These are phyloP conservation scores for Boletus eberwhitei DNA, from an alignment of 768 basidiomycete genomes.

Conservation along the genomic window DNA sequence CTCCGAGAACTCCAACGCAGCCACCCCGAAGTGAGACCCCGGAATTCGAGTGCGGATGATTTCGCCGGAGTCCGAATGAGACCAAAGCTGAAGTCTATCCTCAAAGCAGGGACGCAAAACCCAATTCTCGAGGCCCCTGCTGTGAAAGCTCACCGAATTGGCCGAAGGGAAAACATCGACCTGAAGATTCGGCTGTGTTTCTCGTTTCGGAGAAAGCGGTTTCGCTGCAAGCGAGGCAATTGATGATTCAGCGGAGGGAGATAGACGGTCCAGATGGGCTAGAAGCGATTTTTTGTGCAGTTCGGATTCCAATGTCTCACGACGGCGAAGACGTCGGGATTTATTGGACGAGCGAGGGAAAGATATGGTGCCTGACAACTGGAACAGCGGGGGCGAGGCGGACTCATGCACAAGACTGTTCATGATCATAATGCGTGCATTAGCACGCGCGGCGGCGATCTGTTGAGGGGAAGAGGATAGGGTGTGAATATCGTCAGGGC, in stretches of 20 bases:
- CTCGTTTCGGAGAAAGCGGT: constrained; percentile 24
- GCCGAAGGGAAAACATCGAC: constrained; percentile 22
- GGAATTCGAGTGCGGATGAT: constrained; percentile 38
- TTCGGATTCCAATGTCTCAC: constrained; percentile 40
- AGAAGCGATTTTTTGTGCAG: constrained; percentile 53
- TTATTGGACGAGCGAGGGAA: constrained; percentile 60
- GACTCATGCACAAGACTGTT: constrained; percentile 42
- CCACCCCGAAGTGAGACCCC: constrained; percentile 55
- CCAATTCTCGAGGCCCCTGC: constrained; percentile 66
- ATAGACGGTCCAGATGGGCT: constrained; percentile 40
- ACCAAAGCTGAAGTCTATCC: constrained; percentile 59
- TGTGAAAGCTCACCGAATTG: constrained; percentile 27
- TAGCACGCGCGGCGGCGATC: constrained; percentile 33
- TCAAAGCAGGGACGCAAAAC: constrained; percentile 72
- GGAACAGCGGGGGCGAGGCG: constrained; percentile 49
- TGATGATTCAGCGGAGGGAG: constrained; percentile 39
- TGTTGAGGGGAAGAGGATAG: constrained; percentile 24
- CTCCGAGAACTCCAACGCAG: constrained; percentile 70
- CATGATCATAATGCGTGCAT: constrained; percentile 41
- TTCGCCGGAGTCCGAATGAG: constrained; percentile 38
- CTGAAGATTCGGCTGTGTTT: constrained; percentile 34
- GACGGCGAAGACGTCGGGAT: constrained; percentile 33
- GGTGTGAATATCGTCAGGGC: constrained; percentile 14
- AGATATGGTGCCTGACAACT: constrained; percentile 30
- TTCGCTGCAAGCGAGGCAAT: constrained; percentile 45